phyloP scores from a whole-genome alignment of 1,139 yeast species.

The Wickerhamomyces sp. region DNA sequence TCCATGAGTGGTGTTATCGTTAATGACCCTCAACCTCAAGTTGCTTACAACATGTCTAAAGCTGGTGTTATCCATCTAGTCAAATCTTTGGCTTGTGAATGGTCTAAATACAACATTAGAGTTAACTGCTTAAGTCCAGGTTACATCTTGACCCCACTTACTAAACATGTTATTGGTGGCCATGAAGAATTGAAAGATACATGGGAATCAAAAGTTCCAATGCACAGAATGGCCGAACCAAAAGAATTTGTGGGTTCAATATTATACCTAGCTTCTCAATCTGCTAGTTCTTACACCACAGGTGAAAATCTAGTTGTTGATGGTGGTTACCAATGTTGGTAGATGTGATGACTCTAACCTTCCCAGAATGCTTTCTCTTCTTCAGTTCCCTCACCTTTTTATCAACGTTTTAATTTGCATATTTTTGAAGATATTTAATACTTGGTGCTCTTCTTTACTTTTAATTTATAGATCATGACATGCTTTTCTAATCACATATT shows the following conservation, averaged over 20 bases:
- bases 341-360: neutral
- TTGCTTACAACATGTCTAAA: conserved; percentile 82
- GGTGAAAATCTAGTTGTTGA: conserved; percentile 83
- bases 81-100: conserved; percentile 75
- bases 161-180: conserved; percentile 52
- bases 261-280: conserved; percentile 68
- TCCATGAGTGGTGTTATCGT: conserved; percentile 85
- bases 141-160: conserved; percentile 65
- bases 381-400: neutral
- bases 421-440: too few species aligned
- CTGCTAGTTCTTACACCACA: conserved; percentile 75
- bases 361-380: neutral
- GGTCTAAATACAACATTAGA: conserved; percentile 76
- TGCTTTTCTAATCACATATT: neutral
- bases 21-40: conserved; percentile 79
- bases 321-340: conserved; percentile 76
- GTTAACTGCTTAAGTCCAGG: conserved; percentile 83
- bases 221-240: conserved; percentile 76
- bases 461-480: neutral
- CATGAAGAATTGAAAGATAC: conserved; percentile 44
- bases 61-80: conserved; percentile 81
- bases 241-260: conserved; percentile 82
- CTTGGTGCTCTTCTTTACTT: neutral
- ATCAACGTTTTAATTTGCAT: neutral
- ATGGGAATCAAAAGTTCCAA: conserved; percentile 67